Evolutionary conservation across 164 flowering plant genomes (phyloP).

Genomic region (Tetracentron sinense): DNA sequence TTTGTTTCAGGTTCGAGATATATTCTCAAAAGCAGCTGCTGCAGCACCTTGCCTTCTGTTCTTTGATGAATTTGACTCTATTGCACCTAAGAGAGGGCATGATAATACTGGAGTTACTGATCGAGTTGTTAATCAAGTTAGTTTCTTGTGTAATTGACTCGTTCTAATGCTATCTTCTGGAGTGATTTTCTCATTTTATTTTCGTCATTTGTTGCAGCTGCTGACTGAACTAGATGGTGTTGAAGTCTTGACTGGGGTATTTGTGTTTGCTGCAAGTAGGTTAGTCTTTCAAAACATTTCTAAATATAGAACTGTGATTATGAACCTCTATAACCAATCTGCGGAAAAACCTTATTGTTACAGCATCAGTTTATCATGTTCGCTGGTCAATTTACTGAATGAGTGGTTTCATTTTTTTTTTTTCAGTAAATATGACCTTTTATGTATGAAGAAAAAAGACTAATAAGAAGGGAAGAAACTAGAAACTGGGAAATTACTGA

Average conservation of each 20-base stretch:
- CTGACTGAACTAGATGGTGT: conserved; percentile 97
- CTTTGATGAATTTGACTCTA: conserved; percentile 98
- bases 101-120: conserved; percentile 99
- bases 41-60: conserved; percentile 96
- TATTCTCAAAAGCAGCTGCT: conserved; percentile 89
- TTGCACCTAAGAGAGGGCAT: conserved; percentile 98
- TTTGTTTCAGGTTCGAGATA: conserved; percentile 78
- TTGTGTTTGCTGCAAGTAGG: conserved; percentile 99
- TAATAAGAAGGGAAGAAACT: too few relatives aligned
- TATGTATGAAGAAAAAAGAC: too few relatives aligned
- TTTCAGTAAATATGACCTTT: too few relatives aligned
- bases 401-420: too few relatives aligned
- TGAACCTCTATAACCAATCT: not conserved
- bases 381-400: too few relatives aligned
- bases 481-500: too few relatives aligned
- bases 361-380: not conserved
- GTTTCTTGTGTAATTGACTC: conserved; percentile 14
- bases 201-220: conserved; percentile 44
- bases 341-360: not conserved
- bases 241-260: conserved; percentile 89
- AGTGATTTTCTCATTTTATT: conserved; percentile 1
- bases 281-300: conserved; percentile 20
- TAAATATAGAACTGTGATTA: not conserved
- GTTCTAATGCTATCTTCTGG: not conserved
- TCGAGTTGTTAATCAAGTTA: conserved; percentile 92